These are phyloP conservation scores for Penicillium occitanis DNA, from an alignment of 2,329 filamentous ascomycete genomes.

Conservation along the genomic window DNA sequence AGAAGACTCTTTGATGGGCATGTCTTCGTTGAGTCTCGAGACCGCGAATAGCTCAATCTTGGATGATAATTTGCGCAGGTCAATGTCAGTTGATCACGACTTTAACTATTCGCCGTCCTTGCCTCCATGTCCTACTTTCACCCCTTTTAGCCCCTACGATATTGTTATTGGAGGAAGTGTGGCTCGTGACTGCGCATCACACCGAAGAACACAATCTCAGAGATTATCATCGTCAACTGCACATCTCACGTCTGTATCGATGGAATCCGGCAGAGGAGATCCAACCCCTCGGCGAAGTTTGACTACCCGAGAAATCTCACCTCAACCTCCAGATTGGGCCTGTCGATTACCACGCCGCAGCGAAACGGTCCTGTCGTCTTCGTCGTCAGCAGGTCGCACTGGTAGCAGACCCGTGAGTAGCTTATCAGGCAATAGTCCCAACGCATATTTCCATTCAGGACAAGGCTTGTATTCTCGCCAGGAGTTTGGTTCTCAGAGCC, in stretches of 20 bases:
- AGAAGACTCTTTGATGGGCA: constrained; percentile 36
- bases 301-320: constrained; percentile 33
- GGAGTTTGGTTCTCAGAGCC: constrained; percentile 20
- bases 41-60: constrained; percentile 42
- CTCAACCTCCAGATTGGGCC: constrained; percentile 28
- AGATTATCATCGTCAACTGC: constrained; percentile 27
- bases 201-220: constrained; percentile 26
- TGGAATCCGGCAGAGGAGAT: constrained; percentile 27
- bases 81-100: constrained; percentile 31
- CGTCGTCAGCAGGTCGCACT: constrained; percentile 13
- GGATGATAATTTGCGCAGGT: constrained; percentile 33
- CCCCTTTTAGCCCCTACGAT: constrained; percentile 40
- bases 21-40: constrained; percentile 40
- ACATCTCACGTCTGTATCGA: constrained; percentile 29
- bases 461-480: constrained; percentile 21
- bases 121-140: constrained; percentile 36
- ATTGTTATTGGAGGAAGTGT: constrained; percentile 35
- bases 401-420: constrained; percentile 18
- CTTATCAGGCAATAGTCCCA: constrained; percentile 16
- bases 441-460: constrained; percentile 10
- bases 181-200: constrained; percentile 31
- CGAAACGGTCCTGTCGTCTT: constrained; percentile 31
- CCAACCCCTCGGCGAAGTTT: constrained; percentile 36
- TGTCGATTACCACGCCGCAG: constrained; percentile 32
- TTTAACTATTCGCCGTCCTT: constrained; percentile 32